These are phyloP conservation scores for Chlamydomonas incerta DNA, from an alignment of 139 green algal species.

Conservation along the genomic window DNA sequence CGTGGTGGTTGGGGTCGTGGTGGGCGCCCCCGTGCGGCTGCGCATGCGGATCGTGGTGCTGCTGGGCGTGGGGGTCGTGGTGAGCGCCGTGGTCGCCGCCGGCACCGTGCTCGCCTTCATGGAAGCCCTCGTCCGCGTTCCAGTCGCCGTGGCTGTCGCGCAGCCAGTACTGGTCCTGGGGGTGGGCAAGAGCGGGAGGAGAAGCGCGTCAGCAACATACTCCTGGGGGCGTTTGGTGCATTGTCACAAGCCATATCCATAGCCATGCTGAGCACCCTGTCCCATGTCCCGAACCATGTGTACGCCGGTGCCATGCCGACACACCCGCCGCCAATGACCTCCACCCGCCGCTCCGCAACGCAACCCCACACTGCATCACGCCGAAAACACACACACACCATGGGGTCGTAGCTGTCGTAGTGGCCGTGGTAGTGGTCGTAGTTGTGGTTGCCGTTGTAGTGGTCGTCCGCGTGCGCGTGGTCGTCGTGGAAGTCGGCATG, in stretches of 20 bases:
- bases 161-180: constrained; percentile 30
- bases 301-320: too few species aligned
- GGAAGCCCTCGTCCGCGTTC: constrained; percentile 5
- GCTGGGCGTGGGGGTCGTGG: neutral
- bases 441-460: neutral
- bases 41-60: neutral
- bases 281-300: too few species aligned
- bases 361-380: neutral
- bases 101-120: neutral
- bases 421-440: constrained; percentile 43
- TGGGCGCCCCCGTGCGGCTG: neutral
- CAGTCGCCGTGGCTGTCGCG: constrained; percentile 36
- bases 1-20: neutral
- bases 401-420: constrained; percentile 33
- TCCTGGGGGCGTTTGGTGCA: too few species aligned
- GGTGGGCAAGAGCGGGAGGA: neutral
- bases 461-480: neutral
- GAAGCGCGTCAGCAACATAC: neutral
- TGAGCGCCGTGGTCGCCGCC: neutral
- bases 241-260: too few species aligned
- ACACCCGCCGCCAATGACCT: too few species aligned
- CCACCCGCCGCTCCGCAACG: too few species aligned
- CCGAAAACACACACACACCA: neutral
- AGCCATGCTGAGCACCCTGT: too few species aligned
- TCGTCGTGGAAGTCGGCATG: constrained; percentile 2